Evolutionary conservation across 139 green algal genomes (phyloP).

Genomic region (Chlorella sp.): DNA sequence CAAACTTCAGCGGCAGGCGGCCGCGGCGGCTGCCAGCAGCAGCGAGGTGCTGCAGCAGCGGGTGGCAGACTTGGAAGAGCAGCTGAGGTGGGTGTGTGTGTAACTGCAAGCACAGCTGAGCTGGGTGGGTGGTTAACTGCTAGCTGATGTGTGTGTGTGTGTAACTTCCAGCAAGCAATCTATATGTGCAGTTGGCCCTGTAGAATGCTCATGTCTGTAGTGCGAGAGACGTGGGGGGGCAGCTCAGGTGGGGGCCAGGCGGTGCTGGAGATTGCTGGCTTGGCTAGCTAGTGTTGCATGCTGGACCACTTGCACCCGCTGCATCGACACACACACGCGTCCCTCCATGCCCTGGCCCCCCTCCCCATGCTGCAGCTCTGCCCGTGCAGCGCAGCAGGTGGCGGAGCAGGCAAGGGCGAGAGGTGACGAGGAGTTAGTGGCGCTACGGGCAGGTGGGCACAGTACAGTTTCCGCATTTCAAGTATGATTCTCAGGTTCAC

Average conservation of each 20-base stretch:
- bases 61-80: conserved; percentile 21
- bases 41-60: conserved; percentile 36
- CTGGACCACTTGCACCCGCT: background rate
- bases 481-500: too few relatives aligned
- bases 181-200: too few relatives aligned
- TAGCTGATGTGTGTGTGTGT: too few relatives aligned
- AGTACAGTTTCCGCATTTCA: background rate
- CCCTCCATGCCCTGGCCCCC: background rate
- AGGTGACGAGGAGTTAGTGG: conserved; percentile 42
- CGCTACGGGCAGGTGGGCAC: background rate
- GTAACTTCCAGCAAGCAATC: too few relatives aligned
- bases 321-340: background rate
- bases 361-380: background rate
- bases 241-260: background rate
- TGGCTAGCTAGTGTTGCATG: background rate
- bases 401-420: conserved; percentile 30
- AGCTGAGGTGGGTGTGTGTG: conserved; percentile 25
- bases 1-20: conserved; percentile 14
- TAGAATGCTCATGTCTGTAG: too few relatives aligned
- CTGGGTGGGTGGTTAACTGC: too few relatives aligned
- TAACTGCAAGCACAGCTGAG: too few relatives aligned
- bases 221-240: too few relatives aligned
- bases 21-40: conserved; percentile 27
- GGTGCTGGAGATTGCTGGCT: conserved; percentile 20
- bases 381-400: conserved; percentile 8